A percentile compares a stretch with the other conserved stretches of the same genome.
Evolutionary conservation across 2,329 filamentous ascomycete genomes (phyloP).

Genomic region (Colletotrichum magnum): DNA sequence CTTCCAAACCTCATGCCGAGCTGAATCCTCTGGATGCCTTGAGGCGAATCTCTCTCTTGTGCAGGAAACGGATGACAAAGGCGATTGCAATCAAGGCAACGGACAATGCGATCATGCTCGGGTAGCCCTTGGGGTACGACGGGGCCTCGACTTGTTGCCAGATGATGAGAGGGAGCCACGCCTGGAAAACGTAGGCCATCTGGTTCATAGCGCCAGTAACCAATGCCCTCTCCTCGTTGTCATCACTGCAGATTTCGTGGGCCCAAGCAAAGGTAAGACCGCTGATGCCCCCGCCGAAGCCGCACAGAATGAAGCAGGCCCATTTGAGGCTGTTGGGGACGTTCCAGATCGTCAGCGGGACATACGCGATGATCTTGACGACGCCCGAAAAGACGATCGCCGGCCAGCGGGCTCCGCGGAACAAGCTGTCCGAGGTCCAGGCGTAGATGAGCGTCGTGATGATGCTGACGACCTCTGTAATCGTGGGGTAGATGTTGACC

Average conservation of each 20-base stretch:
- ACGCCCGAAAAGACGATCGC: constrained; percentile 26
- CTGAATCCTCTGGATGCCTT: constrained; percentile 2
- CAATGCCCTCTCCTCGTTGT: constrained; percentile 32
- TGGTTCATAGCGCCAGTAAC: constrained; percentile 38
- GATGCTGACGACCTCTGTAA: constrained; percentile 32
- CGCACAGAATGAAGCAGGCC: constrained; percentile 62
- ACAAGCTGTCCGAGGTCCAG: constrained; percentile 32
- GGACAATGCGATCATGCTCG: constrained; percentile 55
- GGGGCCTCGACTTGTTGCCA: constrained; percentile 63
- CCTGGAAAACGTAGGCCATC: constrained; percentile 62
- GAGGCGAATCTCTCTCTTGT: constrained; percentile 55
- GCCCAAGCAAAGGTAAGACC: constrained; percentile 42
- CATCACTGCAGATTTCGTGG: constrained; percentile 33
- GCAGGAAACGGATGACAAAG: constrained; percentile 61
- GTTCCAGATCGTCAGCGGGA: constrained; percentile 67
- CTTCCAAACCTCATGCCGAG: not conserved
- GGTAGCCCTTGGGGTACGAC: constrained; percentile 58
- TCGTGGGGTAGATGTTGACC: constrained; percentile 59
- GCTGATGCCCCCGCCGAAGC: constrained; percentile 28
- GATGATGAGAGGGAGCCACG: constrained; percentile 67
- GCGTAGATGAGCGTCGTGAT: constrained; percentile 32
- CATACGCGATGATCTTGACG: constrained; percentile 30
- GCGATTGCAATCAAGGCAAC: constrained; percentile 64
- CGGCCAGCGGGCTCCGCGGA: constrained; percentile 64
- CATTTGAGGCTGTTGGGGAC: constrained; percentile 68